These are phyloP conservation scores for Apostasia ramifera DNA, from an alignment of 106 monocot genomes.

Conservation along the genomic window DNA sequence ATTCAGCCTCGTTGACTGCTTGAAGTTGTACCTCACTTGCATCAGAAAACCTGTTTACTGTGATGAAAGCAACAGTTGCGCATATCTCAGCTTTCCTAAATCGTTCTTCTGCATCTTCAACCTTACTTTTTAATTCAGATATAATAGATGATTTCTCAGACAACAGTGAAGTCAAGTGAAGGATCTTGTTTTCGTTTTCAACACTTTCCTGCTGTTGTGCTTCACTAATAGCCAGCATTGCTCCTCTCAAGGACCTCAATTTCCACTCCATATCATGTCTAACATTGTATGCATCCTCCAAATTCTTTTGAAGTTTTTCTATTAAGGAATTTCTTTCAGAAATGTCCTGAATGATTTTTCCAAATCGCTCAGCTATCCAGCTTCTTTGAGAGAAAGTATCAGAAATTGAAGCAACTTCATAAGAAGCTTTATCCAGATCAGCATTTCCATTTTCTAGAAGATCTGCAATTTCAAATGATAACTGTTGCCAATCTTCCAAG, in stretches of 20 bases:
- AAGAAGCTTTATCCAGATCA: slow-evolving; percentile 56
- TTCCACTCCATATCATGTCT: slow-evolving; percentile 75
- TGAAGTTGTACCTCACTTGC: slow-evolving; percentile 23
- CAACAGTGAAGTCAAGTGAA: slow-evolving; percentile 32
- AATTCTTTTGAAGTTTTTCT: slow-evolving; percentile 65
- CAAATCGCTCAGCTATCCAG: slow-evolving; percentile 51
- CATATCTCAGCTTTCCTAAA: slow-evolving; percentile 25
- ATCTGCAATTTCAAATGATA: slow-evolving; percentile 58
- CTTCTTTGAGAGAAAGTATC: slow-evolving; percentile 30
- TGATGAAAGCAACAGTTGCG: slow-evolving; percentile 39
- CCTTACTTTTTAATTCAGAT: slow-evolving; percentile 29
- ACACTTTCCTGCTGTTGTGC: slow-evolving; percentile 61
- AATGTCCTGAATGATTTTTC: slow-evolving; percentile 40
- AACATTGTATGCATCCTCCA: slow-evolving; percentile 67
- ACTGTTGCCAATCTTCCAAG: slow-evolving; percentile 45
- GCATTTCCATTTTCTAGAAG: slow-evolving; percentile 53
- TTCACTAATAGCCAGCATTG: slow-evolving; percentile 76
- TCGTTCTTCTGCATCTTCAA: slow-evolving; percentile 26
- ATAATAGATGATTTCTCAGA: slow-evolving; percentile 34
- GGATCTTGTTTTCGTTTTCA: slow-evolving; percentile 67
- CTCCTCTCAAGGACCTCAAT: slow-evolving; percentile 78
- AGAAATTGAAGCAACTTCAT: slow-evolving; percentile 38
- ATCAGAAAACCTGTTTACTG: slow-evolving; percentile 31
- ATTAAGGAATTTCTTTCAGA: slow-evolving; percentile 67
- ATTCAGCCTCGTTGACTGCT: slow-evolving; percentile 22